Conservation (phyloP, 2,329 filamentous ascomycete species). For the Ilyonectria sp. region DNA sequence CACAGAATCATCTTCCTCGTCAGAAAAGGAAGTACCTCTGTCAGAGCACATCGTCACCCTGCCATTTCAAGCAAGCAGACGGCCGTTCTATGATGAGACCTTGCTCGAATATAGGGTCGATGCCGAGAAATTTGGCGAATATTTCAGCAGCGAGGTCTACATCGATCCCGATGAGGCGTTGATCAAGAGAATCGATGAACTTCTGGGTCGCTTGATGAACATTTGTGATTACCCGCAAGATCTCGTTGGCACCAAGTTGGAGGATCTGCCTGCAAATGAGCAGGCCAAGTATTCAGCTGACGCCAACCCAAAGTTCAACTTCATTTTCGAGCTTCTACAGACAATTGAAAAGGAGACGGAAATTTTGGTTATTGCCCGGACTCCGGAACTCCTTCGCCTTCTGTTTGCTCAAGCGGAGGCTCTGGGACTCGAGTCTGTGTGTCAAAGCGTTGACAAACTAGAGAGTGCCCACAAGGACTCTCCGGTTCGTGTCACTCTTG, state of each 20-base stretch:
- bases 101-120: conserved; percentile 60
- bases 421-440: conserved; percentile 55
- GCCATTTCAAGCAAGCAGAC: conserved; percentile 68
- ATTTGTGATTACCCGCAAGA: conserved; percentile 72
- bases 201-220: conserved; percentile 67
- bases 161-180: conserved; percentile 57
- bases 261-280: conserved; percentile 56
- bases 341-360: conserved; percentile 61
- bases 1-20: conserved; percentile 39
- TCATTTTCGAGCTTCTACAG: conserved; percentile 69
- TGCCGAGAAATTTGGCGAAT: conserved; percentile 62
- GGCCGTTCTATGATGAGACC: conserved; percentile 67
- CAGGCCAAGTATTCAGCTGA: conserved; percentile 68
- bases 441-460: conserved; percentile 50
- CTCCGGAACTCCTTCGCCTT: conserved; percentile 65
- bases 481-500: conserved; percentile 59
- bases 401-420: conserved; percentile 65
- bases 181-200: conserved; percentile 63
- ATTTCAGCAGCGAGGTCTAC: conserved; percentile 59
- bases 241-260: conserved; percentile 60
- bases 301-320: conserved; percentile 73
- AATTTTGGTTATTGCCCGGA: conserved; percentile 68
- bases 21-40: conserved; percentile 21
- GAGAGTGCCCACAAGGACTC: conserved; percentile 51
- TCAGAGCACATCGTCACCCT: conserved; percentile 69